Conservation (phyloP, 192 early-diverging fungal species). For the Fimicolochytrium jonesii region DNA sequence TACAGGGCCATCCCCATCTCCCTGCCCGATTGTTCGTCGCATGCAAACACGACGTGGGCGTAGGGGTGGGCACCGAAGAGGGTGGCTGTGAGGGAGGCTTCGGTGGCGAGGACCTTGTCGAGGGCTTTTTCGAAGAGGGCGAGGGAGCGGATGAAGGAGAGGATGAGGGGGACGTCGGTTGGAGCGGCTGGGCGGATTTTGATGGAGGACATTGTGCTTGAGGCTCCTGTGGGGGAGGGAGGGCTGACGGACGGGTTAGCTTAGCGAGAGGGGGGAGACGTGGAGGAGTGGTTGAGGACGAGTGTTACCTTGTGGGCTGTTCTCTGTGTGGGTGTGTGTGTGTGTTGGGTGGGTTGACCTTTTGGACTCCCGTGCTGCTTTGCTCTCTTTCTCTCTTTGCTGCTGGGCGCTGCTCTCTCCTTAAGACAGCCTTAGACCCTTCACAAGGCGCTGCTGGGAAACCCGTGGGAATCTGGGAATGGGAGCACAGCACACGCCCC, state of each 20-base stretch:
- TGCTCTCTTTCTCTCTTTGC: no score
- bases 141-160: conserved; percentile 67
- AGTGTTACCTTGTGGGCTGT: neutral
- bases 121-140: conserved; percentile 68
- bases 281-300: neutral
- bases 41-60: conserved; percentile 68
- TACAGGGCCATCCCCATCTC: conserved; percentile 77
- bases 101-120: conserved; percentile 63
- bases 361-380: no score
- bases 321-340: neutral
- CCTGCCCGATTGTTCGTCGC: conserved; percentile 21
- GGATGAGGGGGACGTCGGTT: conserved; percentile 60
- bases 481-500: no score
- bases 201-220: neutral
- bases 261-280: neutral
- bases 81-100: conserved; percentile 52
- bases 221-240: no score
- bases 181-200: conserved; percentile 46
- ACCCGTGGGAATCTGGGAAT: no score
- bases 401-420: no score
- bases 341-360: no score
- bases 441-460: no score
- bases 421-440: no score
- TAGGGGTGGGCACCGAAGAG: conserved; percentile 63
- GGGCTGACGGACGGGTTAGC: no score